Evolutionary conservation across 2,329 filamentous ascomycete genomes (phyloP), one percentile per base, ranked within the genome.

Genomic region (Fusarium sp.): DNA sequence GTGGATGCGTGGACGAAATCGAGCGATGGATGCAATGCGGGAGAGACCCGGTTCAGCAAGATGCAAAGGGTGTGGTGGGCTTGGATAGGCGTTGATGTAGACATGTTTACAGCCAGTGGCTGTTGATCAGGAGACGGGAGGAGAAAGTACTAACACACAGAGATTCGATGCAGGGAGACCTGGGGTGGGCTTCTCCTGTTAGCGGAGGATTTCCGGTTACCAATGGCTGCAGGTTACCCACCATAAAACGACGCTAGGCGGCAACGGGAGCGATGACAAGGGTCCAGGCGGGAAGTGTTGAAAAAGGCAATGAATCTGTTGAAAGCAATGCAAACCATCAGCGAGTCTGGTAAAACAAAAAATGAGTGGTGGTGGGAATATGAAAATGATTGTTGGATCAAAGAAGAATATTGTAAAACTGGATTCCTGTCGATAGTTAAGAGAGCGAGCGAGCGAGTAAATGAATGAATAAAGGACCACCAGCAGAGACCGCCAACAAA

Each of bases 131-230:
- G 46, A 55, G 29, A 57, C 36, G 44, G 62, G 33, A 16, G 29
- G 56, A 27, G 36, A 3, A 78, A 36, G 78, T 79, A 80, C 76
- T 79, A 14, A 80, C 78, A 72, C 67, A 57, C 29, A 64, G 62
- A 75, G 60, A 49, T 58, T 62, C 38, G 69, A 51, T 62, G 74
- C 22, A n/a, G 58, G 38, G 70, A 62, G 67, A 79, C 78, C 71
- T 78, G 57, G 31, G 40, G 55, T 62, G 60, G 46, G 46, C 29
- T 62, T 58, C 38, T 64, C 27, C 64, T 69, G 76, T 75, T 78
- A 77, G 63, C 53, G 66, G 61, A 27, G 58, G 49, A 67, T 57
- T 65, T 51, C 55, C 72, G 72, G 75, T 67, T 78, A 77, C 66
- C 64, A 65, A 53, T 22, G 68, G 68, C 63, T 66, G 74, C 73